Evolutionary conservation across 2,329 filamentous ascomycete genomes (phyloP), one percentile per base, ranked within the genome.

Genomic region (Fusarium praegraminearum): DNA sequence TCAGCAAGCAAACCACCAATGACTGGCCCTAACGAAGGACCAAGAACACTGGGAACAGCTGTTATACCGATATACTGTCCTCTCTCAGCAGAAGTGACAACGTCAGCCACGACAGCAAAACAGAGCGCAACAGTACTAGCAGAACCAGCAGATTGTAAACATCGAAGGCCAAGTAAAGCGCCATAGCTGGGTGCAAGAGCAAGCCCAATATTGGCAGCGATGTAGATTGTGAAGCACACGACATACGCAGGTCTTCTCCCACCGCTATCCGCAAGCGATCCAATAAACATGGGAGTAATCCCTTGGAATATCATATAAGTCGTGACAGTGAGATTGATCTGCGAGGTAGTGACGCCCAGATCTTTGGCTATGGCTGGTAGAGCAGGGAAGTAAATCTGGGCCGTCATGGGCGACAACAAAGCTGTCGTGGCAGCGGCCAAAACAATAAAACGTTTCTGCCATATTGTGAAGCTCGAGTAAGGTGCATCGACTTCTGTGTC

Each of bases 261-360:
- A 3, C 80, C 78, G 3, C 76, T 81, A 71, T 90, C 88, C 1
- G 87, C 85, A 35, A 90, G 77, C 5, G 84, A 83, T 1, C 86
- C 87, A 41, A 88, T 78, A 59, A 89, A 83, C 69, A 84, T 84
- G 26, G 88, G 88, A 2, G 85, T 83, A 15, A 90, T 77, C 22
- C 85, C 88, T 78, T 90, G 88, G 36, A 90, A 84, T 50, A 90
- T 83, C 84, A 87, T 84, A 71, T 87, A 87, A 2, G 83, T 85
- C 3, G 85, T 87, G 41, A 87, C 77, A 9, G 84, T 86, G 36
- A 87, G 75, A 72, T 86, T 87, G 64, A 86, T 81, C 49, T 81
- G 69, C 1, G 78, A 70, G 32, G 73, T 69, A 8, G 78, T 78
- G 20, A 88, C 82, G 24, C 80, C 30, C 11, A 88, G 77, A 41